phyloP scores from a whole-genome alignment of 2,329 filamentous ascomycete species.

The Monosporascus ibericus region DNA sequence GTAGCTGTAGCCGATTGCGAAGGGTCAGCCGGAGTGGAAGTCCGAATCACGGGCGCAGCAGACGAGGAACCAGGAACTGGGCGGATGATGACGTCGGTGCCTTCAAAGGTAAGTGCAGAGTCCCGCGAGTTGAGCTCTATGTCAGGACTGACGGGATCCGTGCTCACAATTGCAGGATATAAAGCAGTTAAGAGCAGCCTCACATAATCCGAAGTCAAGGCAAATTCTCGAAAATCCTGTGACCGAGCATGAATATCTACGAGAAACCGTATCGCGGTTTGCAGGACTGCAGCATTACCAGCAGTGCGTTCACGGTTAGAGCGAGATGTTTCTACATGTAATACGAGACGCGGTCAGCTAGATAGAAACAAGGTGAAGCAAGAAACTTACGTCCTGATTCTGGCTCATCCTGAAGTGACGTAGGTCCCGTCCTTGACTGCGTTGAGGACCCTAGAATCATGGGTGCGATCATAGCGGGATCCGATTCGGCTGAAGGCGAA shows the following conservation, averaged over 20 bases:
- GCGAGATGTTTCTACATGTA: slow-evolving; percentile 30
- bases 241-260: slow-evolving; percentile 74
- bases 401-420: slow-evolving; percentile 59
- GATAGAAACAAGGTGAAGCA: neutral
- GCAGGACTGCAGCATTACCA: slow-evolving; percentile 60
- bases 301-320: slow-evolving; percentile 43
- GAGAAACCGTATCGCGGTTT: slow-evolving; percentile 73
- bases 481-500: slow-evolving; percentile 36
- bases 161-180: slow-evolving; percentile 83
- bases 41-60: slow-evolving; percentile 66
- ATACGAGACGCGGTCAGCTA: slow-evolving; percentile 7
- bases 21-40: slow-evolving; percentile 51
- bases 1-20: slow-evolving; percentile 33
- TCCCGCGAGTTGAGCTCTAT: slow-evolving; percentile 82
- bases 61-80: slow-evolving; percentile 58
- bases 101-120: slow-evolving; percentile 76
- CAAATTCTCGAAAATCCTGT: slow-evolving; percentile 73
- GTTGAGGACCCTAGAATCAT: slow-evolving; percentile 18
- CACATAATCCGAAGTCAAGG: slow-evolving; percentile 72
- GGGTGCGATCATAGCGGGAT: slow-evolving; percentile 11
- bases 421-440: slow-evolving; percentile 51
- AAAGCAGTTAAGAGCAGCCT: slow-evolving; percentile 72
- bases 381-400: slow-evolving; percentile 44
- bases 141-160: slow-evolving; percentile 75
- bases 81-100: slow-evolving; percentile 76